Evolutionary conservation across 306 rosid species (phyloP).

Genomic region (Quercus variabilis): DNA sequence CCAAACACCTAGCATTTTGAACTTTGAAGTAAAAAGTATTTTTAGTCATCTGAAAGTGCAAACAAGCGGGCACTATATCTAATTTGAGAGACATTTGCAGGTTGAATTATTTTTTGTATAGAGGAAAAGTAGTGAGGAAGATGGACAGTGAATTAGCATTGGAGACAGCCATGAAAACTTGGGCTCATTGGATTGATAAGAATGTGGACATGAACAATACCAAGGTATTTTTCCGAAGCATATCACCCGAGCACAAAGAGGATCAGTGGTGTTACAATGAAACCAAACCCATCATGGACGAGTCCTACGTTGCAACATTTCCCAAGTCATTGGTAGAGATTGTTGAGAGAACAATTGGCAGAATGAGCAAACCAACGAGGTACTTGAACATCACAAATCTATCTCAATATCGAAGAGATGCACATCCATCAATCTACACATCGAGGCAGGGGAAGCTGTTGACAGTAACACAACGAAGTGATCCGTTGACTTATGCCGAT

Average conservation of each 20-base stretch:
- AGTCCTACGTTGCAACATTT: constrained; percentile 13
- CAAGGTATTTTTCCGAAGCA: constrained; percentile 35
- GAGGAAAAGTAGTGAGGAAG: constrained; percentile 18
- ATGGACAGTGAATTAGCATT: constrained; percentile 31
- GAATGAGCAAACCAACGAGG: constrained; percentile 27
- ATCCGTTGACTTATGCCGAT: constrained; percentile 17
- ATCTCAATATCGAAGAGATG: constrained; percentile 32
- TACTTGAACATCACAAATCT: constrained; percentile 43
- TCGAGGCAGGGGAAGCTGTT: constrained; percentile 15
- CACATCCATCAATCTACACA: constrained; percentile 26
- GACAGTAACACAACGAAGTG: not conserved
- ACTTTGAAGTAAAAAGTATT: no score
- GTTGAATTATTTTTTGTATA: constrained; percentile 24
- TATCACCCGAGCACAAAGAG: constrained; percentile 48
- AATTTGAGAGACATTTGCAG: constrained; percentile 12
- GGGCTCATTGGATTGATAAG: constrained; percentile 37
- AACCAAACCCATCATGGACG: constrained; percentile 20
- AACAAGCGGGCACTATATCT: not conserved
- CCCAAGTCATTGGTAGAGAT: not conserved
- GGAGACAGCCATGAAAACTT: constrained; percentile 34
- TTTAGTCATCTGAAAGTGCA: no score
- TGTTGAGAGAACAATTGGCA: constrained; percentile 27
- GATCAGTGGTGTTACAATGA: constrained; percentile 37
- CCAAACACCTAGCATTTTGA: no score
- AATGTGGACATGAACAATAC: constrained; percentile 32